Evolutionary conservation across 1,284 basidiomycete genomes (phyloP).

Genomic region (Melampsora larici-populina): DNA sequence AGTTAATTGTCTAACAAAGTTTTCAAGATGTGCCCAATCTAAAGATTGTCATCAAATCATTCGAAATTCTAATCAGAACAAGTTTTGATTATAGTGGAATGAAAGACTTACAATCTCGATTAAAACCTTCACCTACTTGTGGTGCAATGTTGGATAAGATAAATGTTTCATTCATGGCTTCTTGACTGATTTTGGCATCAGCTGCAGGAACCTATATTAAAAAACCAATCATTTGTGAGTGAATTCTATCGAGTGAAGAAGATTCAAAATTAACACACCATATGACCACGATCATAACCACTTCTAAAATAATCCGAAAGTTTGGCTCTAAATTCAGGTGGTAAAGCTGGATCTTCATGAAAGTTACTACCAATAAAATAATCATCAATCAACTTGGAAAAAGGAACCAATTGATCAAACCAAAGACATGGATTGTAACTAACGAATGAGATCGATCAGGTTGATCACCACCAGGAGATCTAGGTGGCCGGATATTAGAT

Average conservation of each 20-base stretch:
- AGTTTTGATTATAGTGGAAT: background rate
- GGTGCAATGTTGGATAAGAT: slow-evolving; percentile 92
- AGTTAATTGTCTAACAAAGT: slow-evolving; percentile 89
- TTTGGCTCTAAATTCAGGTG: slow-evolving; percentile 74
- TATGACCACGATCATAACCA: slow-evolving; percentile 95
- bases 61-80: background rate
- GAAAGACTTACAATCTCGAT: slow-evolving; percentile 69
- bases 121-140: slow-evolving; percentile 96
- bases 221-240: too few species aligned
- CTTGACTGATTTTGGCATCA: slow-evolving; percentile 76
- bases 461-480: slow-evolving; percentile 22
- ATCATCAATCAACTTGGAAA: background rate
- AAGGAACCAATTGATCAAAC: slow-evolving; percentile 10
- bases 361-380: slow-evolving; percentile 59
- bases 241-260: too few species aligned
- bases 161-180: slow-evolving; percentile 97
- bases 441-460: slow-evolving; percentile 44
- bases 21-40: slow-evolving; percentile 86
- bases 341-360: slow-evolving; percentile 75
- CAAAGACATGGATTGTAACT: too few species aligned
- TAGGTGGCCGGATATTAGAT: slow-evolving; percentile 12
- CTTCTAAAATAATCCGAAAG: slow-evolving; percentile 83
- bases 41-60: background rate
- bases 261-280: too few species aligned
- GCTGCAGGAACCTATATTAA: slow-evolving; percentile 67